Conservation (phyloP, 768 basidiomycete genomes). For the Leucocoprinus birnbaumii region DNA sequence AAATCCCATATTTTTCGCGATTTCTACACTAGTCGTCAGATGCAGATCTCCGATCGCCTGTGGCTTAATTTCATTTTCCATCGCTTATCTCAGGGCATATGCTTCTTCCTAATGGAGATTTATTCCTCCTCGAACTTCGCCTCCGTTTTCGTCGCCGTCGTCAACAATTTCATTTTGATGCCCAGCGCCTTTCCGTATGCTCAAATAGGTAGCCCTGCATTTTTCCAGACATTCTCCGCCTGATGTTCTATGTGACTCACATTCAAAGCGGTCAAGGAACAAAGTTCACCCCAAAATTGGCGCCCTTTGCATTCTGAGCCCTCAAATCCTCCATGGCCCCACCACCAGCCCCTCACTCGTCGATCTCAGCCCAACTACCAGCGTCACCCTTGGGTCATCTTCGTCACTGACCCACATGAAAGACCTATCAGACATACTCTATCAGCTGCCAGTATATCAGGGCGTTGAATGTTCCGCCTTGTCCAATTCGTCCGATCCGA, state of each 20-base stretch:
- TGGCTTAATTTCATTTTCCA: not conserved
- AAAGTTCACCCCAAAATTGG: not conserved
- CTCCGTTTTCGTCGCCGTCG: constrained; percentile 1
- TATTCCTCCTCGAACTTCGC: not conserved
- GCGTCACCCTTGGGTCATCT: no score
- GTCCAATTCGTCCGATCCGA: not conserved
- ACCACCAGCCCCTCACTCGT: no score
- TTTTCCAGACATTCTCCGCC: constrained; percentile 4
- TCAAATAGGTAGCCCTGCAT: not conserved
- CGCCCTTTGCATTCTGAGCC: no score
- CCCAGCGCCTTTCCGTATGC: not conserved
- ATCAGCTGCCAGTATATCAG: not conserved
- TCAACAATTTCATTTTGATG: not conserved
- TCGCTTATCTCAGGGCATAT: constrained; percentile 1
- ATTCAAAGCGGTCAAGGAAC: not conserved
- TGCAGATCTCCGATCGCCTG: not conserved
- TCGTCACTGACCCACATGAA: not conserved
- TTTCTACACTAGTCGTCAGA: not conserved
- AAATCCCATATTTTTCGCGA: no score
- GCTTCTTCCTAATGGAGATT: not conserved
- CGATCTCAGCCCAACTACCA: no score
- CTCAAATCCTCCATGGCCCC: no score
- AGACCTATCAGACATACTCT: not conserved
- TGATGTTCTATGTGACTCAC: not conserved
- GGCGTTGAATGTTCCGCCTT: not conserved